Percentiles rank a stretch among this genome's conserved stretches.
Evolutionary conservation across 2,329 filamentous ascomycete species (phyloP).

Genomic region (Arthrobotrys megalospora): DNA sequence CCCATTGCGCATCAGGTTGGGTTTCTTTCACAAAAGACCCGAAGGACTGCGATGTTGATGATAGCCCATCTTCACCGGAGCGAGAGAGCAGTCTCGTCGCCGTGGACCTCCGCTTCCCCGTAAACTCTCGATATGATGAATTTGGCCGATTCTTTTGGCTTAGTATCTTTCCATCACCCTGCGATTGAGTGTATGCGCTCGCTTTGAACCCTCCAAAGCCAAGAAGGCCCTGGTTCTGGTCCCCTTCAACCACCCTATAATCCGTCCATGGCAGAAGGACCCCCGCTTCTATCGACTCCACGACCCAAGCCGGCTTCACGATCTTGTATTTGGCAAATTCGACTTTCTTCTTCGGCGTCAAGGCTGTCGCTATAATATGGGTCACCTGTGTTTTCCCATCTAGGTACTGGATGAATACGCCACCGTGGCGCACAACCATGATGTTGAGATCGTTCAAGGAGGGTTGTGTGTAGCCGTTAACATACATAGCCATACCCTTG

Average conservation of each 20-base stretch:
- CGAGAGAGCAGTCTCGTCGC: conserved; percentile 31
- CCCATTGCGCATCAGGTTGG: conserved; percentile 20
- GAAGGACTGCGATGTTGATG: conserved; percentile 40
- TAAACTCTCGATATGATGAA: conserved; percentile 83
- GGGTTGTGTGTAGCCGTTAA: conserved; percentile 96
- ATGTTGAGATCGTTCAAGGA: conserved; percentile 89
- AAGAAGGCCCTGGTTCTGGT: conserved; percentile 83
- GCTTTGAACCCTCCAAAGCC: conserved; percentile 68
- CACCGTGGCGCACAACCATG: conserved; percentile 92
- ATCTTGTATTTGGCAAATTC: conserved; percentile 91
- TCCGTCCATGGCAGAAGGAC: conserved; percentile 86
- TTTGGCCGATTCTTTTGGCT: conserved; percentile 75
- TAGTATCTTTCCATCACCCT: conserved; percentile 75
- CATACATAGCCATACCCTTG: conserved; percentile 88
- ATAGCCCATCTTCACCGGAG: conserved; percentile 30
- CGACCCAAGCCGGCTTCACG: conserved; percentile 94
- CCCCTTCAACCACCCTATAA: conserved; percentile 88
- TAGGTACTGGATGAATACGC: conserved; percentile 92
- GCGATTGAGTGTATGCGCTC: conserved; percentile 68
- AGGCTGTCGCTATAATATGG: conserved; percentile 90
- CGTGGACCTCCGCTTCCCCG: conserved; percentile 70
- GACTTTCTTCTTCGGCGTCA: conserved; percentile 92
- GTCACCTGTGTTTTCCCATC: conserved; percentile 95
- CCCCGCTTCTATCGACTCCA: conserved; percentile 87
- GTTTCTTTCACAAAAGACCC: conserved; percentile 28